Conservation (phyloP, 805 yeast genomes). For the Vanderwaltozyma tropicalis region DNA sequence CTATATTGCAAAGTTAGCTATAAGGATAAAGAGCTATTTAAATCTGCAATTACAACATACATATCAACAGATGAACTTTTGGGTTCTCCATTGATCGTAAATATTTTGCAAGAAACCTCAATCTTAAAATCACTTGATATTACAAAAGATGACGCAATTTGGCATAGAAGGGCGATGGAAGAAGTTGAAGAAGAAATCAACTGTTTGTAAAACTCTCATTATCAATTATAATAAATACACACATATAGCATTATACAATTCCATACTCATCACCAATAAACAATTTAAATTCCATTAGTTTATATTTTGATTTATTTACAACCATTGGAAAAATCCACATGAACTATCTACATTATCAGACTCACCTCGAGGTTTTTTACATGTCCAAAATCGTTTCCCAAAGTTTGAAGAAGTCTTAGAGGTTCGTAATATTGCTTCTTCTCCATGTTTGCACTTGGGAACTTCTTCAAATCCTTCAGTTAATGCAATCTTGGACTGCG, state of each 20-base stretch:
- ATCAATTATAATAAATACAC: neutral
- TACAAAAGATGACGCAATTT: slow-evolving; percentile 18
- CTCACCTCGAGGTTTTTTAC: slow-evolving; percentile 31
- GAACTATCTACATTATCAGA: slow-evolving; percentile 25
- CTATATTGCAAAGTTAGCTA: slow-evolving; percentile 23
- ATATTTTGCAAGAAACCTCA: slow-evolving; percentile 14
- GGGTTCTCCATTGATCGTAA: slow-evolving; percentile 18
- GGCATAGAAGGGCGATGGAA: slow-evolving; percentile 17
- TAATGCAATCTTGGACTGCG: neutral
- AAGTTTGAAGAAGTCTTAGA: slow-evolving; percentile 35
- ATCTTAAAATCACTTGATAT: slow-evolving; percentile 18
- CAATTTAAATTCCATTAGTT: too few relatives aligned
- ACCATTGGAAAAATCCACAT: slow-evolving; percentile 52
- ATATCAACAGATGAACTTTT: slow-evolving; percentile 23
- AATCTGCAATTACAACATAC: slow-evolving; percentile 27
- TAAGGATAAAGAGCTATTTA: slow-evolving; percentile 22
- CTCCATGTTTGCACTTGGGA: slow-evolving; percentile 41
- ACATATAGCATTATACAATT: neutral
- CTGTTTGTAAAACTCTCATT: neutral
- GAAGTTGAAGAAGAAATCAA: slow-evolving; percentile 10
- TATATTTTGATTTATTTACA: slow-evolving; percentile 6
- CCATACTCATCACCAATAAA: neutral
- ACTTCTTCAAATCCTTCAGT: slow-evolving; percentile 6
- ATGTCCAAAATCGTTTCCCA: slow-evolving; percentile 48
- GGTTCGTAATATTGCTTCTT: slow-evolving; percentile 36